Evolutionary conservation across 768 basidiomycete species (phyloP).

Genomic region (Agaricus bisporus): DNA sequence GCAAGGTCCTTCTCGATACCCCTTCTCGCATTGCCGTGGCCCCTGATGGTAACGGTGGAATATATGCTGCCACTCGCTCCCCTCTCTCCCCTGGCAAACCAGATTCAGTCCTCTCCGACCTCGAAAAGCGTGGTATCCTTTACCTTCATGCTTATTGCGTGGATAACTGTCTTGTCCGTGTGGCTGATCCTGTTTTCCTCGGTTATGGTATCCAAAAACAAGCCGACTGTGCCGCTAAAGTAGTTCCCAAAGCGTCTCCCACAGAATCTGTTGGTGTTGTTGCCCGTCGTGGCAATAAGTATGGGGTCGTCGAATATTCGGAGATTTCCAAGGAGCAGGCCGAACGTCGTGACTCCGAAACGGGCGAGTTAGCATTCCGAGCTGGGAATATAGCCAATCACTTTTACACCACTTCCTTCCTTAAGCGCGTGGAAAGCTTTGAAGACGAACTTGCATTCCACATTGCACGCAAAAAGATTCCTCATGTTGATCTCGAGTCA

Average conservation of each 20-base stretch:
- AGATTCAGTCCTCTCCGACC: constrained; percentile 78
- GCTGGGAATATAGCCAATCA: constrained; percentile 98
- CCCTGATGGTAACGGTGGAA: constrained; percentile 95
- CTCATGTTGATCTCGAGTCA: constrained; percentile 64
- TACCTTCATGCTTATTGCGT: constrained; percentile 97
- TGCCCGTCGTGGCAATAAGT: constrained; percentile 76
- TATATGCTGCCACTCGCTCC: constrained; percentile 88
- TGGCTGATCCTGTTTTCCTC: constrained; percentile 96
- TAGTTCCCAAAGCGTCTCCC: constrained; percentile 83
- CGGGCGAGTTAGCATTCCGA: constrained; percentile 81
- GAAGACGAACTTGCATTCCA: constrained; percentile 92
- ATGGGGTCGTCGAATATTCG: constrained; percentile 94
- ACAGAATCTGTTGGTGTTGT: constrained; percentile 95
- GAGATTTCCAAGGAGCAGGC: constrained; percentile 90
- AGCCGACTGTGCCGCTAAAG: constrained; percentile 92
- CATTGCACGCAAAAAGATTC: constrained; percentile 97
- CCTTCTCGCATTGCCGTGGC: constrained; percentile 83
- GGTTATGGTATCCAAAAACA: constrained; percentile 88
- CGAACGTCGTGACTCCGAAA: constrained; percentile 59
- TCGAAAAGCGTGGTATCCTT: constrained; percentile 65
- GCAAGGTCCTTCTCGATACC: constrained; percentile 85
- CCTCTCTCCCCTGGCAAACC: constrained; percentile 58
- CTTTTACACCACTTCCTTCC: constrained; percentile 88
- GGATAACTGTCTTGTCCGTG: constrained; percentile 96
- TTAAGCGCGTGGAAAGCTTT: constrained; percentile 71